Base-by-base conservation (phyloP, 164 flowering plant genomes). In the Sextonia rubra region DNA sequence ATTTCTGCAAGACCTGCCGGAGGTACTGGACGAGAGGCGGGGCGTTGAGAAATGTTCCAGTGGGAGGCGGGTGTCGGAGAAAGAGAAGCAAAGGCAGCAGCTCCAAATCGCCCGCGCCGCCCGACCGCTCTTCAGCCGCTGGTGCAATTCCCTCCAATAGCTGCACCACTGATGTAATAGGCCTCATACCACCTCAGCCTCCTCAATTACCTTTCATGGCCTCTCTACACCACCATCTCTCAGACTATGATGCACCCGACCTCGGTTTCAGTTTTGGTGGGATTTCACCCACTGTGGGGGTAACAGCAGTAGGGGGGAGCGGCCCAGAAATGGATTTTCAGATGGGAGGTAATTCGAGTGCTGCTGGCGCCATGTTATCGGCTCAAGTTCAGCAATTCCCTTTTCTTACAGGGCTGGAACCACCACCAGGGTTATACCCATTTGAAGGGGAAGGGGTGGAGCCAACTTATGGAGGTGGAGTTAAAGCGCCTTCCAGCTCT, bases 21-120 rank as follows among this genome's bases (percentile, higher is more conserved):
- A 77, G 94, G 23, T 90, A 90, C 78, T 90, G 95, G 95, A 90
- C 95, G 0, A 69, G 88, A 74, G 95, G 95, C 0, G 95, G 95
- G 4, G 88, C 92, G 30, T 75, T 90, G 0, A 72, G 95, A 70
- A 90, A 75, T 44, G 95, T 90, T 58, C 95, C 95, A 0, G 95
- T 90, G 0, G 92, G 95, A 0, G 95, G 95, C 0, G 95, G 95
- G 0, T 88, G 91, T 72, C 79, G 95, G 29, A 81, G 89, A 72
- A 90, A 90, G 77, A 85, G 85, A 68, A 82, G 74, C 75, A 86
- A 82, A 65, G 79, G 79, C 61, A 81, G 76, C 63, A 76, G 76
- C 66, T 77, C 85, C 9, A 85, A 83, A 47, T 80, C 86, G 0
- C 76, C 85, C 1, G 80, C 78, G 48, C 17, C 73, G 17, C 2